Base-by-base conservation (phyloP, 495 filamentous ascomycete species). In the Glonium stellatum region DNA sequence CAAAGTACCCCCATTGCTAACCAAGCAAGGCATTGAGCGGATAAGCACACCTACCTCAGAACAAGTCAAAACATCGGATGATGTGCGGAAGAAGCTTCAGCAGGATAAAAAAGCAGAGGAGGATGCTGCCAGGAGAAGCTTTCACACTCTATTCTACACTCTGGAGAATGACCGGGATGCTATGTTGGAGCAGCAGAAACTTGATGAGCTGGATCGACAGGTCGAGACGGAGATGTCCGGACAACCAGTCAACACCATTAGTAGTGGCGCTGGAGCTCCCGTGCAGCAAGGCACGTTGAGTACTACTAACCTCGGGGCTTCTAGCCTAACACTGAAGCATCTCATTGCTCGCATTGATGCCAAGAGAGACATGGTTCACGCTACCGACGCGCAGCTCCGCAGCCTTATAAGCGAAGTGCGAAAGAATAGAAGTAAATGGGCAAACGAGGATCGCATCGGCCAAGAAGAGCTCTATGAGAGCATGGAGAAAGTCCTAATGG, bases 391-490 rank as follows among this genome's bases (percentile, higher is more conserved):
- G 10, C 92, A 99, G 66, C 80, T 99, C 44, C 83, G 95, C 54
- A 87, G 82, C 50, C 75, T 99, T 59, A 92, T 99, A 82, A 95
- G 90, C 66, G 95, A 99, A 69, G 93, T 97, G 10, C 84, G 93
- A 55, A 97, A 97, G 69, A 96, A 96, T 68, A 79, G 93, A 64
- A 96, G 92, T 71, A 99, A 99, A 73, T 99, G 93, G 93, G 93
- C 93, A 19, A 97, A 85, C 72, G 93, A 97, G 71, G 93, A 99
- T 56, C 92, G 92, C 63, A 84, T 99, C 54, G 89, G 90, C 58
- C 93, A 99, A 73, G 93, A 97, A 67, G 93, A 99, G 74, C 82
- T 99, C 3, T 99, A 99, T 68, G 93, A 99, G 75, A 87, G 93
- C 10, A 80, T 90, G 15, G 93, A 99, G 68, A 96, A 96, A 76